Base-by-base conservation (phyloP, 176 grass and related monocot species). In the Calamus simplicifolius region DNA sequence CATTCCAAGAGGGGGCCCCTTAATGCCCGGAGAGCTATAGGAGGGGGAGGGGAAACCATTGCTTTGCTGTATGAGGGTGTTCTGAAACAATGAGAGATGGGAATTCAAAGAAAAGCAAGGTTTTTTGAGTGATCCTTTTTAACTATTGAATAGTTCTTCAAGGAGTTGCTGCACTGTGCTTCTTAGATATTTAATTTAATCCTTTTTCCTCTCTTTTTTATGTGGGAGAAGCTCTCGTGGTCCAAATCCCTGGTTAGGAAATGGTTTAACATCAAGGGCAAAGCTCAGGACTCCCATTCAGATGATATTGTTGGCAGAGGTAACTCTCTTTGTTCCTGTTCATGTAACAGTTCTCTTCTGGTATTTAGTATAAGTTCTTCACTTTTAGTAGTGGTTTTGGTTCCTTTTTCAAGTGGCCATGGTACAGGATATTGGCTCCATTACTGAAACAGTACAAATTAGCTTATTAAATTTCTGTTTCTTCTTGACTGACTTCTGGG, bases 191-290 rank as follows among this genome's bases (percentile, higher is more conserved):
- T 53, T 56, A 61, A 49, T 35, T 54, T 63, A 48, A 16, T n/a
- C 13, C 18, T 16, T 52, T 67, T 29, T 49, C 62, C 56, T 29
- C 14, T 55, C 13, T 25, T 23, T 35, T 7, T 73, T 55, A 43
- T 43, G 35, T 43, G 35, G 10, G 35, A 43, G 59, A 67, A 90
- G 87, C 79, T 90, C 29, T 85, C 87, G 61, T 90, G 87, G 87
- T 90, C 93, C 73, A 92, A 98, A 77, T 77, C 81, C 68, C 51
- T 98, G 56, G 81, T 98, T 50, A 83, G 80, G 61, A 98, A 93
- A 77, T 98, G 87, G 94, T 98, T 98, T 73, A 92, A 89, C 59
- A 98, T 85, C 56, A 81, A 80, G 71, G 81, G 88, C 81, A 98
- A 98, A 81, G 70, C 94, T 72, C 81, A 89, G 29, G 94, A 98